phyloP scores from a whole-genome alignment of 169 alveolate species.

The Besnoitia besnoiti region DNA sequence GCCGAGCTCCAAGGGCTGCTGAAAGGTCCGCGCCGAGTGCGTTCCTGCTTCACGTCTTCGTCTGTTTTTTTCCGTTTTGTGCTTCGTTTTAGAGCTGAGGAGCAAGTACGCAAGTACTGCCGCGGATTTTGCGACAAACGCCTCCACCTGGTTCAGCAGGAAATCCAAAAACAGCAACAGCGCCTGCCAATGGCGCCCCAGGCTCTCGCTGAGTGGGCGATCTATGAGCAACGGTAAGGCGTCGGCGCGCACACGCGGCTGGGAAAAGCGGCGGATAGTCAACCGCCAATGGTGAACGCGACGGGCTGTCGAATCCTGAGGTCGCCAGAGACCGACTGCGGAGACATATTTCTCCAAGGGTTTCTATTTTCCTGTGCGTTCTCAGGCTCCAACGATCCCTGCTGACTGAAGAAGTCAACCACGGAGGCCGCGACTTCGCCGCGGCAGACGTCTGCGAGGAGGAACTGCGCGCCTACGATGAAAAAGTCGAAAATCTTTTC shows the following conservation, averaged over 20 bases:
- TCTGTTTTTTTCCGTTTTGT: background rate
- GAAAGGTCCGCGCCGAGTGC: background rate
- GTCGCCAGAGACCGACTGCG: too few relatives aligned
- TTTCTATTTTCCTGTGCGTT: background rate
- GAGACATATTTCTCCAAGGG: background rate
- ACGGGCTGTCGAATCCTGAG: too few relatives aligned
- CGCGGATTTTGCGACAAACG: slow-evolving; percentile 24
- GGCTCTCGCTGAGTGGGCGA: slow-evolving; percentile 49
- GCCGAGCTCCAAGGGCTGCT: too few relatives aligned
- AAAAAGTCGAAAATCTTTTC: background rate
- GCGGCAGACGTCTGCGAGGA: slow-evolving; percentile 23
- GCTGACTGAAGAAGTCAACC: slow-evolving; percentile 1
- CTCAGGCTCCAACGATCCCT: background rate
- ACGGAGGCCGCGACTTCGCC: background rate
- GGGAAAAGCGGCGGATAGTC: too few relatives aligned
- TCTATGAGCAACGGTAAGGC: slow-evolving; percentile 48
- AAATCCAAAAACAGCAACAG: slow-evolving; percentile 44
- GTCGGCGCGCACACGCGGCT: background rate
- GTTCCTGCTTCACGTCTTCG: background rate
- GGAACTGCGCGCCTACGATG: slow-evolving; percentile 22
- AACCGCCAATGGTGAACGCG: too few relatives aligned
- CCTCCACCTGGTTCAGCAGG: slow-evolving; percentile 16
- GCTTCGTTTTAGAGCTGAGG: slow-evolving; percentile 48
- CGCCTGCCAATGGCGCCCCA: slow-evolving; percentile 56
- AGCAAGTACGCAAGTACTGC: slow-evolving; percentile 43